Base-by-base conservation (phyloP, 169 alveolate genomes). In the Plasmodium vinckei region DNA sequence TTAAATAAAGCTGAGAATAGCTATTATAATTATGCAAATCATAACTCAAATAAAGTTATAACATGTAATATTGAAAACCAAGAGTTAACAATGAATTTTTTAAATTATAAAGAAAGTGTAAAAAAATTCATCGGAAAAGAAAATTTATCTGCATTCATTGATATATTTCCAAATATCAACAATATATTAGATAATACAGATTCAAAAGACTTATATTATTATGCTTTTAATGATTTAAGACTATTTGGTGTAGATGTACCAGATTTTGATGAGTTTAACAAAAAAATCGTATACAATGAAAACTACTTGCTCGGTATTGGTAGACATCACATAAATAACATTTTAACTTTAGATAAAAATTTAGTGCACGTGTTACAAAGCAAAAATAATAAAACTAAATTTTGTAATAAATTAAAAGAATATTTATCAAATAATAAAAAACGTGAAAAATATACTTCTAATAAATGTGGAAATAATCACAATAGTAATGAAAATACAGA, bases 101-200 rank as follows among this genome's bases (percentile, higher is more conserved):
- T 77, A 77, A 77, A 77, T 68, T 91, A 92, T 63, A 86, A 90
- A 21, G 87, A 87, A 44, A 88, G 94, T 19, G 93, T 92, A 49
- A 88, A 82, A 44, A 75, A 92, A n/a, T 92, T 92, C 71, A 92
- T 92, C 42, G 94, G 94, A 61, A 89, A 87, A 19, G 69, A 59
- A 17, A 92, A 92, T 46, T 72, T 92, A 39, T 87, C 89, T 12
- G 70, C 93, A 49, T 75, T 92, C 77, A 92, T 86, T 71, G 71
- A 82, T 51, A 92, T 92, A 59, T 88, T 92, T 87, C 94, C 92
- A 39, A 92, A 88, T 21, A 92, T 87, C 10, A 33, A 89, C 25
- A 90, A 89, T 23, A 79, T 92, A 27, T 67, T 92, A 89, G 92
- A 92, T 47, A 92, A 87, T 39, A 89, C 89, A 51, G 92, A 89